Percentiles rank a stretch among this genome's conserved stretches.
Conservation (phyloP, 805 yeast species). For the Tanozyma kutaoensis region DNA sequence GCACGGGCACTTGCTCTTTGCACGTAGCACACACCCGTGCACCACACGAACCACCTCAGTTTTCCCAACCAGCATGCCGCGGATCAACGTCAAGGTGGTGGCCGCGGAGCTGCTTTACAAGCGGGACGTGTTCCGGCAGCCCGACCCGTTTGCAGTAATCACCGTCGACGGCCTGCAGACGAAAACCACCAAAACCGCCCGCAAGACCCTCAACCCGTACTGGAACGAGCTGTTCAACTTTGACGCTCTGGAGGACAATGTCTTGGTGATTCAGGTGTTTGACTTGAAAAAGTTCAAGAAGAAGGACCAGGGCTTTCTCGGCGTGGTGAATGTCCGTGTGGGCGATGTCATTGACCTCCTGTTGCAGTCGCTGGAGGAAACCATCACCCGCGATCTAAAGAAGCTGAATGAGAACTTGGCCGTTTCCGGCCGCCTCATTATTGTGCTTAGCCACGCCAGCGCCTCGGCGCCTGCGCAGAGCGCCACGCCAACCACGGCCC, state of each 20-base stretch:
- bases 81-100: constrained; percentile 47
- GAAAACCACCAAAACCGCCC: constrained; percentile 85
- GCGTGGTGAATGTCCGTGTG: constrained; percentile 84
- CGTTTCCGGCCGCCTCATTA: constrained; percentile 85
- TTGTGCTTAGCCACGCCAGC: constrained; percentile 39
- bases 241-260: constrained; percentile 65
- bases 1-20: no score
- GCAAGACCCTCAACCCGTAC: constrained; percentile 89
- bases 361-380: constrained; percentile 48
- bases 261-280: constrained; percentile 85
- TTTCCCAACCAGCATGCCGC: no score
- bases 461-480: constrained; percentile 8
- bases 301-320: constrained; percentile 96
- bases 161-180: constrained; percentile 98
- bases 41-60: no score
- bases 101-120: constrained; percentile 95
- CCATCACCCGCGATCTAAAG: constrained; percentile 84
- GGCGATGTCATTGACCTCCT: constrained; percentile 76
- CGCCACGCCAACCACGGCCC: constrained; percentile 2
- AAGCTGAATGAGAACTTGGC: constrained; percentile 84
- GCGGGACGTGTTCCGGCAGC: constrained; percentile 89
- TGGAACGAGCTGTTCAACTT: constrained; percentile 92
- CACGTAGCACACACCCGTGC: no score
- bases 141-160: constrained; percentile 95
- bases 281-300: constrained; percentile 96